Percentiles rank a stretch among this genome's conserved stretches.
Evolutionary conservation across 2,329 filamentous ascomycete genomes (phyloP).

Genomic region (Colletotrichum phormii): DNA sequence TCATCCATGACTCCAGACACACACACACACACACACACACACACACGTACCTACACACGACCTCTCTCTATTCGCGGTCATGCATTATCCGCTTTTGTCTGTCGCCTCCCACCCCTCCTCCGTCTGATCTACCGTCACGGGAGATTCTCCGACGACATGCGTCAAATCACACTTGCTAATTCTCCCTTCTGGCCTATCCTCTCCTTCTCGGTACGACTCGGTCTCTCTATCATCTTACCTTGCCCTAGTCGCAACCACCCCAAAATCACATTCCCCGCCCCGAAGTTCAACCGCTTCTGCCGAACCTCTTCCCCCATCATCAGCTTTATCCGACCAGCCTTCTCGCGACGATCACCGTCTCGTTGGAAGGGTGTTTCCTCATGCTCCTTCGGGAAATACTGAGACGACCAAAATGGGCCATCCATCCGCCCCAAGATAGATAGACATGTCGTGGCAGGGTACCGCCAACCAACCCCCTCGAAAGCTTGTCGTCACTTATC

Average conservation of each 20-base stretch:
- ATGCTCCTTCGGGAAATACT: background rate
- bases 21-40: too few relatives aligned
- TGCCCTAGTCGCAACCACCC: background rate
- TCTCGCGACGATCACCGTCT: conserved; percentile 24
- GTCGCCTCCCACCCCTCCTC: background rate
- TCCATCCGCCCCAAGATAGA: background rate
- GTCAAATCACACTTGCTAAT: background rate
- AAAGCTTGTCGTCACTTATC: background rate
- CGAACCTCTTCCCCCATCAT: background rate
- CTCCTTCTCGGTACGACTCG: background rate
- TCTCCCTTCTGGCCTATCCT: background rate
- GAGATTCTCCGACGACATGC: conserved; percentile 30
- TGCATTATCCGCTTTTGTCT: background rate
- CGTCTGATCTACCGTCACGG: conserved; percentile 25
- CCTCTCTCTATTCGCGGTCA: background rate
- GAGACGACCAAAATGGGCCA: too few relatives aligned
- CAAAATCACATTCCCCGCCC: background rate
- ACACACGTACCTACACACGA: too few relatives aligned
- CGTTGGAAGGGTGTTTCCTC: background rate
- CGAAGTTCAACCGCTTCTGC: background rate
- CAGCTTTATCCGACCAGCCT: background rate
- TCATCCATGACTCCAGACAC: background rate
- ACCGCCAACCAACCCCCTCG: background rate
- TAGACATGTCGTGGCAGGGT: background rate
- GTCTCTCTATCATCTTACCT: background rate